A percentile compares a stretch with the other conserved stretches of the same genome.
phyloP scores from a whole-genome alignment of 2,329 filamentous ascomycete species.

The Zymoseptoria crescenta region DNA sequence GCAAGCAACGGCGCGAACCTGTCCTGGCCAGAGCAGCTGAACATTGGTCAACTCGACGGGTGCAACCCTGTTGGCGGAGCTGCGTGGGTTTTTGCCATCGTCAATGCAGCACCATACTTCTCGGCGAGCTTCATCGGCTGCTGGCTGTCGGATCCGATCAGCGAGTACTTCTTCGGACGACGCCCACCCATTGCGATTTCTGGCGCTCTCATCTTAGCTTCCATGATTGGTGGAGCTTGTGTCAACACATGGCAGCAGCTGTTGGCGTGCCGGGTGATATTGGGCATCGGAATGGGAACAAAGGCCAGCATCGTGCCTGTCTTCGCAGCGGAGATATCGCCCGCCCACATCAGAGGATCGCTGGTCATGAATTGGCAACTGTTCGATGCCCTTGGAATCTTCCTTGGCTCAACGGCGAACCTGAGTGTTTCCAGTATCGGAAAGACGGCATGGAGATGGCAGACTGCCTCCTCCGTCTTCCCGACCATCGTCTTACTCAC shows the following conservation, averaged over 20 bases:
- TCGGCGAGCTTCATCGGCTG: conserved; percentile 24
- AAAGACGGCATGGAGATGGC: conserved; percentile 24
- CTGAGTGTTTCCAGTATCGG: conserved; percentile 18
- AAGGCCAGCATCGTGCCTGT: conserved; percentile 29
- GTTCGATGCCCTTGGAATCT: conserved; percentile 27
- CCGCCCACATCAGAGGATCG: conserved; percentile 19
- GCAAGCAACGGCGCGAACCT: conserved; percentile 29
- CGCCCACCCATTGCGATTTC: conserved; percentile 25
- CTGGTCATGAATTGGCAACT: conserved; percentile 29
- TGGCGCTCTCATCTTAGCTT: conserved; percentile 24
- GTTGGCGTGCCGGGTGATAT: conserved; percentile 25
- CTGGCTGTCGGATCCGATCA: conserved; percentile 28
- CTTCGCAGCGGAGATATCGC: conserved; percentile 27
- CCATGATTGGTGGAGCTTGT: conserved; percentile 25
- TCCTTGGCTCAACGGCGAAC: conserved; percentile 25
- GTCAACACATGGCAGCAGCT: conserved; percentile 23
- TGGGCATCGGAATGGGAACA: conserved; percentile 30
- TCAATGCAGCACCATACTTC: conserved; percentile 30
- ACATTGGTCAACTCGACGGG: conserved; percentile 14
- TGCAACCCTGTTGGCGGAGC: conserved; percentile 11
- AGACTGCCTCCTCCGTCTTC: conserved; percentile 22
- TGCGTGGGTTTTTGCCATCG: conserved; percentile 26
- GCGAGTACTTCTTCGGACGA: conserved; percentile 27
- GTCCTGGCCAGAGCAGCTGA: conserved; percentile 25
- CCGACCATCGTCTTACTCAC: conserved; percentile 23